Evolutionary conservation across 2,329 filamentous ascomycete genomes (phyloP).

Genomic region (Tolypocladium sp.): DNA sequence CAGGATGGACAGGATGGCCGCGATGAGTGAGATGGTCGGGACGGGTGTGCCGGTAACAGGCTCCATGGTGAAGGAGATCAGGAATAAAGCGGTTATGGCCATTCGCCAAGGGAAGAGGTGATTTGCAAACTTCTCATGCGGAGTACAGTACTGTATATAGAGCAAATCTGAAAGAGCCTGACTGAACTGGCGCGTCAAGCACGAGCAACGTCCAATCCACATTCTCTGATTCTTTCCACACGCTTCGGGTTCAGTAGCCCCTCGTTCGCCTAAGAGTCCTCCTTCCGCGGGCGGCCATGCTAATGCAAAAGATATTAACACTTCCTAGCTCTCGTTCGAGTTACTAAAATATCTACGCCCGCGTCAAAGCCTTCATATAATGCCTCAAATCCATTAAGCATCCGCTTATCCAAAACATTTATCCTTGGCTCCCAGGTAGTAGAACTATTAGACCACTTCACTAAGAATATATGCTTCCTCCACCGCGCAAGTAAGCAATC

Average conservation of each 20-base stretch:
- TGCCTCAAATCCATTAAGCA: slow-evolving; percentile 3
- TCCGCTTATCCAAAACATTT: slow-evolving; percentile 1
- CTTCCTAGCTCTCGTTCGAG: not conserved
- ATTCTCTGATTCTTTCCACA: not conserved
- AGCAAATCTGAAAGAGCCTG: too few species aligned
- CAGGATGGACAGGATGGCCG: too few species aligned
- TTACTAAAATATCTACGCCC: slow-evolving; percentile 1
- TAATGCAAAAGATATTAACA: slow-evolving; percentile 2
- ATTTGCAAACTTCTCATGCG: too few species aligned
- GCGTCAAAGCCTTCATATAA: slow-evolving; percentile 2
- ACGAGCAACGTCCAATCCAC: not conserved
- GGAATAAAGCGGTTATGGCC: too few species aligned
- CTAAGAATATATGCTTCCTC: too few species aligned
- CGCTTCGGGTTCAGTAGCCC: not conserved
- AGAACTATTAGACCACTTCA: too few species aligned
- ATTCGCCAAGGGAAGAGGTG: too few species aligned
- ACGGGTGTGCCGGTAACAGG: too few species aligned
- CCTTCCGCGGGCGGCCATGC: slow-evolving; percentile 5
- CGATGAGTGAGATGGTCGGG: too few species aligned
- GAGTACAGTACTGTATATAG: too few species aligned
- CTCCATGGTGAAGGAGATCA: too few species aligned
- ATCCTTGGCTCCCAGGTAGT: not conserved
- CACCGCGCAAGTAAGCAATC: not conserved
- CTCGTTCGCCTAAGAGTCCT: slow-evolving; percentile 3
- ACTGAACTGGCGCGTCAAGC: not conserved